Conservation (phyloP, 768 basidiomycete genomes). For the Leccinellum albellum region DNA sequence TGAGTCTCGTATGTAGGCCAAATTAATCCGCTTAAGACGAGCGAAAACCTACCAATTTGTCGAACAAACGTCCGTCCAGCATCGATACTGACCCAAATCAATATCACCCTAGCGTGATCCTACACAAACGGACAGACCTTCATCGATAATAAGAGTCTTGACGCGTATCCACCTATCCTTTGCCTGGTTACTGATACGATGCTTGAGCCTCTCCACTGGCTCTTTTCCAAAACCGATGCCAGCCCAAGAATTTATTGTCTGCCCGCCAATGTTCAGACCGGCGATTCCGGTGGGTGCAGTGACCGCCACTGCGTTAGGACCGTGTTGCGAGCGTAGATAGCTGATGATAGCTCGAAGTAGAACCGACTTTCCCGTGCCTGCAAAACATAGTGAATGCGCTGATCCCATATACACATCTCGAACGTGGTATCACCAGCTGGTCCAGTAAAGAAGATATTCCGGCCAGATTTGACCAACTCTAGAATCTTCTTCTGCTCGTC, state of each 20-base stretch:
- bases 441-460: constrained; percentile 73
- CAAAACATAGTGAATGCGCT: background rate
- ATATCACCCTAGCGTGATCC: background rate
- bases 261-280: constrained; percentile 66
- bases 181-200: constrained; percentile 28
- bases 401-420: background rate
- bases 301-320: constrained; percentile 40
- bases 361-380: constrained; percentile 71
- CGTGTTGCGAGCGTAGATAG: constrained; percentile 31
- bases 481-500: constrained; percentile 43
- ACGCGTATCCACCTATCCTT: constrained; percentile 49
- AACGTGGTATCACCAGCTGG: constrained; percentile 50
- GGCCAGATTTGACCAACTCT: constrained; percentile 45
- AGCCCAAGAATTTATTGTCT: constrained; percentile 63
- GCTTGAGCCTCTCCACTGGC: constrained; percentile 37
- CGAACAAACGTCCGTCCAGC: constrained; percentile 66
- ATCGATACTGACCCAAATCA: constrained; percentile 54
- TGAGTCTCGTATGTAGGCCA: constrained; percentile 7
- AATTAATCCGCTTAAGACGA: constrained; percentile 27
- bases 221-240: constrained; percentile 63
- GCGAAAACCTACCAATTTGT: constrained; percentile 56
- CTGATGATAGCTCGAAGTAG: constrained; percentile 59
- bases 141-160: constrained; percentile 64
- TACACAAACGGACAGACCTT: constrained; percentile 42
- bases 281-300: constrained; percentile 69